These are phyloP conservation scores for Planoprotostelium fungivorum DNA, from an alignment of 78 protist genomes.

Conservation along the genomic window DNA sequence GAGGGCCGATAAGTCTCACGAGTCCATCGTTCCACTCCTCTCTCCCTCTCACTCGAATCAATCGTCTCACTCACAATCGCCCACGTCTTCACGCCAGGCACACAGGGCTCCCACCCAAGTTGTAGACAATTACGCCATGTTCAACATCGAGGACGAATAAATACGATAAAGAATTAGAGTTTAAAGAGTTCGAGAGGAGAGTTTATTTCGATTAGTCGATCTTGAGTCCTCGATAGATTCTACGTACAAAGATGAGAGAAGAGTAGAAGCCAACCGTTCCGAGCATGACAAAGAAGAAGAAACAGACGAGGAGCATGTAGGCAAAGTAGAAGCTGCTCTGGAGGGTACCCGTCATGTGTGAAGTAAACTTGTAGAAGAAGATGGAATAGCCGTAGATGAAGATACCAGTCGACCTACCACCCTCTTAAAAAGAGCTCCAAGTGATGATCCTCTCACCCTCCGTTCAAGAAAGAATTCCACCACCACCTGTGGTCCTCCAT, in stretches of 20 bases:
- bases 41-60: too few relatives aligned
- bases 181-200: too few relatives aligned
- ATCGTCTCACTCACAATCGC: too few relatives aligned
- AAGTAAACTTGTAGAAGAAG: conserved; percentile 75
- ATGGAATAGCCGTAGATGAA: conserved; percentile 83
- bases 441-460: conserved; percentile 54
- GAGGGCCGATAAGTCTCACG: too few relatives aligned
- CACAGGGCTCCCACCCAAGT: too few relatives aligned
- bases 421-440: neutral
- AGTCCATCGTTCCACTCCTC: too few relatives aligned
- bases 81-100: too few relatives aligned
- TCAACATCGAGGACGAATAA: too few relatives aligned
- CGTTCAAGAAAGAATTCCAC: conserved; percentile 86
- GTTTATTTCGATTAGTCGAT: too few relatives aligned
- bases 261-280: conserved; percentile 91
- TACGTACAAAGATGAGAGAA: conserved; percentile 81
- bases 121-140: too few relatives aligned
- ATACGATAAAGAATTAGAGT: too few relatives aligned
- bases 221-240: conserved; percentile 82
- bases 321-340: conserved; percentile 93
- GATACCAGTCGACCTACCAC: conserved; percentile 71
- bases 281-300: conserved; percentile 85
- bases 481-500: conserved; percentile 96
- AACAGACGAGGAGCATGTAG: conserved; percentile 84
- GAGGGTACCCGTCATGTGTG: conserved; percentile 90